Evolutionary conservation across 106 monocot genomes (phyloP).

Genomic region (Dendrobium chrysotoxum): DNA sequence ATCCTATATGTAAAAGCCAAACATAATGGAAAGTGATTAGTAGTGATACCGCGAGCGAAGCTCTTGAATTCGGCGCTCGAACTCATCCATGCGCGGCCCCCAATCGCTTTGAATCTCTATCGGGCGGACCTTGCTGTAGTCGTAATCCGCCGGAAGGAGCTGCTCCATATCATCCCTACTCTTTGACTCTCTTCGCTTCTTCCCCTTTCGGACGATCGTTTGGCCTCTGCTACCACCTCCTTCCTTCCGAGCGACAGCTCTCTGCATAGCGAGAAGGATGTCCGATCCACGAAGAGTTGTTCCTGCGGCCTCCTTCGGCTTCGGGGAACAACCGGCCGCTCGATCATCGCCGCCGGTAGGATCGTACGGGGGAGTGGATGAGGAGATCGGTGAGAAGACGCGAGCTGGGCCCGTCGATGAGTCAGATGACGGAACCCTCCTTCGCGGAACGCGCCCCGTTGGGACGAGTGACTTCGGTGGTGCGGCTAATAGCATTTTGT

Average conservation of each 20-base stretch:
- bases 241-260: slow-evolving; percentile 9
- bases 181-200: background rate
- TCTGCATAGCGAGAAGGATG: slow-evolving; percentile 13
- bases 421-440: background rate
- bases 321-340: background rate
- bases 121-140: slow-evolving; percentile 8
- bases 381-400: background rate
- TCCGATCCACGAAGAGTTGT: slow-evolving; percentile 15
- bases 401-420: background rate
- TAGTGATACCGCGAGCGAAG: slow-evolving; percentile 4
- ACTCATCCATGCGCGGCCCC: slow-evolving; percentile 12
- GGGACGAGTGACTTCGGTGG: background rate
- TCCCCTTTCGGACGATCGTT: background rate
- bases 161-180: background rate
- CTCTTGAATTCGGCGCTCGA: slow-evolving; percentile 1
- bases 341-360: background rate
- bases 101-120: slow-evolving; percentile 13
- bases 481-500: background rate
- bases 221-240: background rate
- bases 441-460: background rate
- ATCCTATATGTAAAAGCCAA: no score
- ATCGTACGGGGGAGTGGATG: background rate
- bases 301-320: background rate
- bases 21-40: background rate
- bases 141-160: background rate